Base-by-base conservation (phyloP, 768 basidiomycete species). In the Calocera viscosa region DNA sequence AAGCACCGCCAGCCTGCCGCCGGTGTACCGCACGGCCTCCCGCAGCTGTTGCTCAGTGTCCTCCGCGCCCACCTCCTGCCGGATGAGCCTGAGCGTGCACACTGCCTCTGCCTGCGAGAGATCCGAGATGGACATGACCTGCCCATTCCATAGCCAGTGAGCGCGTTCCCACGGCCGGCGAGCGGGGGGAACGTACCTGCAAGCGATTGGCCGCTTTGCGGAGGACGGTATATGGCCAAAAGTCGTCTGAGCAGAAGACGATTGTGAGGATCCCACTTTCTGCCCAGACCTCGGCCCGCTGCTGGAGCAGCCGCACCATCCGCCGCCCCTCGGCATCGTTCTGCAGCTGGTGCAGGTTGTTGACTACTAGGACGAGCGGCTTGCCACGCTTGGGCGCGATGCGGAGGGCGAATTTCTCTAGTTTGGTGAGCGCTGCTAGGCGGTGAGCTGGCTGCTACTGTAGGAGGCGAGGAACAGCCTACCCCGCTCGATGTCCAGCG, bases 191-290 rank as follows among this genome's bases (percentile, higher is more conserved):
- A 69, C 79, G 72, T 68, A 84, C 86, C 71, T 88, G 83, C 88
- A 92, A 89, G 47, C 88, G 81, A 65, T 84, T 88, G 0, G 84
- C 89, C 66, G 77, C 84, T 75, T 84, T 87, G 67, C 86, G 81
- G 81, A 90, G 81, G 2, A 82, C 76, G 68, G 84, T 77, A 75
- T 86, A 90, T 0, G 87, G 87, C 86, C 89, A 93, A 74, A 88
- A 90, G 73, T 93, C 90, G 72, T 94, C 92, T 85, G 85, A 84
- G 76, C 79, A 86, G 74, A 93, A 90, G 0, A 94, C 86, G 74
- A 91, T 80, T 7, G 89, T 92, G 67, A 88, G 74, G 64, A 90
- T 87, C 17, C 88, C 84, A 74, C 87, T 85, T 12, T 88, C 86
- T 3, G 88, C 86, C 91, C 94, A 94, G 5, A 86, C 77, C 74